Evolutionary conservation across 345 rosid genomes (phyloP).

Genomic region (Ceriops decandra): DNA sequence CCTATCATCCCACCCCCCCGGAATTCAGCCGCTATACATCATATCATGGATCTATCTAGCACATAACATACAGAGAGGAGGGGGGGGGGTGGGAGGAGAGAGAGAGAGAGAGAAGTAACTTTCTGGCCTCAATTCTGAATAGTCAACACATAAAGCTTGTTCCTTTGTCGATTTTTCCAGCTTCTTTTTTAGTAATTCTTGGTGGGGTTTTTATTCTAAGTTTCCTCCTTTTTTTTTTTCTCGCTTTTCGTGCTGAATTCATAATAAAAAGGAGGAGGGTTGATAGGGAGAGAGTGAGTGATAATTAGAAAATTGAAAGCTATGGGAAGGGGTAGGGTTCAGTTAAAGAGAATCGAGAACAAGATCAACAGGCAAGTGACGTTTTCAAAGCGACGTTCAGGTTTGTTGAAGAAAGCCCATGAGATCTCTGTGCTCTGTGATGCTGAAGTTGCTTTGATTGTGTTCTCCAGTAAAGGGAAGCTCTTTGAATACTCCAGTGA

Average conservation of each 20-base stretch:
- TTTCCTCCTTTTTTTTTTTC: background rate
- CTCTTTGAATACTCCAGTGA: constrained; percentile 44
- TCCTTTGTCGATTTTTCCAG: background rate
- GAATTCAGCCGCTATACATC: background rate
- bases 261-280: too few species aligned
- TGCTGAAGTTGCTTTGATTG: constrained; percentile 2
- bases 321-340: constrained; percentile 51
- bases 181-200: background rate
- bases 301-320: background rate
- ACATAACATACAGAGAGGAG: background rate
- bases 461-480: constrained; percentile 39
- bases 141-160: background rate
- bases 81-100: background rate
- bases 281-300: background rate
- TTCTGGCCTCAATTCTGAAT: background rate
- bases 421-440: constrained; percentile 38
- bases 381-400: constrained; percentile 42
- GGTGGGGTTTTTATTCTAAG: background rate
- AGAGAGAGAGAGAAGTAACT: background rate
- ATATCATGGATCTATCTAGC: too few species aligned
- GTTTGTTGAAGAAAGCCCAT: constrained; percentile 44
- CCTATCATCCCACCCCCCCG: background rate
- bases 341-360: constrained; percentile 45
- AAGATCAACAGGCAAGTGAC: constrained; percentile 43
- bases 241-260: background rate